Conservation (phyloP, 805 yeast species). For the Hanseniaspora osmophila region DNA sequence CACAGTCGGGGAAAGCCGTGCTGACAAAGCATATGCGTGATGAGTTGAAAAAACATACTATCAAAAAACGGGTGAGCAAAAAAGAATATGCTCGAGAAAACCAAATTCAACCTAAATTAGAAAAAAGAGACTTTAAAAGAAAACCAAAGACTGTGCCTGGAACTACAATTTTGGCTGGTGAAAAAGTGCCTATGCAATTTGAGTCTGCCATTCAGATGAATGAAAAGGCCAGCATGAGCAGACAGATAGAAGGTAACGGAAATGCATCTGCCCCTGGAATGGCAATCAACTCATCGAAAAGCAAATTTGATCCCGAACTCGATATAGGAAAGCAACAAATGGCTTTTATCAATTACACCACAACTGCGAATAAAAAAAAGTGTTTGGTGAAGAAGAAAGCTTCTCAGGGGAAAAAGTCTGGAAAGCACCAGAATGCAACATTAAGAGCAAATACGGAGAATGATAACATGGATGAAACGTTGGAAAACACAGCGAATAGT, state of each 20-base stretch:
- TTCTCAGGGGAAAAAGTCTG: not conserved
- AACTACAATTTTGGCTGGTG: too few species aligned
- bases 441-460: not conserved
- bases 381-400: constrained; percentile 2
- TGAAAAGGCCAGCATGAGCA: too few species aligned
- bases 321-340: constrained; percentile 3
- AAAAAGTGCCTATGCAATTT: not conserved
- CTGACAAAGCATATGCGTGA: constrained; percentile 11
- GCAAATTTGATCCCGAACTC: not conserved
- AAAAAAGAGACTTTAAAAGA: not conserved
- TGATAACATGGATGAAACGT: not conserved
- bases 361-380: not conserved
- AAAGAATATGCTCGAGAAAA: not conserved
- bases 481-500: not conserved
- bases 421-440: not conserved
- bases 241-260: not conserved
- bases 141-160: not conserved
- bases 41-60: not conserved
- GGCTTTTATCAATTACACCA: not conserved
- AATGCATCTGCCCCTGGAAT: not conserved
- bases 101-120: not conserved
- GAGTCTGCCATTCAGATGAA: not conserved
- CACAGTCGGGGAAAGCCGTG: constrained; percentile 7
- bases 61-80: not conserved
- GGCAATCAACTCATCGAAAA: not conserved